Evolutionary conservation across 371 early-diverging fungal genomes (phyloP).

Genomic region (Lichtheimia hyalospora): DNA sequence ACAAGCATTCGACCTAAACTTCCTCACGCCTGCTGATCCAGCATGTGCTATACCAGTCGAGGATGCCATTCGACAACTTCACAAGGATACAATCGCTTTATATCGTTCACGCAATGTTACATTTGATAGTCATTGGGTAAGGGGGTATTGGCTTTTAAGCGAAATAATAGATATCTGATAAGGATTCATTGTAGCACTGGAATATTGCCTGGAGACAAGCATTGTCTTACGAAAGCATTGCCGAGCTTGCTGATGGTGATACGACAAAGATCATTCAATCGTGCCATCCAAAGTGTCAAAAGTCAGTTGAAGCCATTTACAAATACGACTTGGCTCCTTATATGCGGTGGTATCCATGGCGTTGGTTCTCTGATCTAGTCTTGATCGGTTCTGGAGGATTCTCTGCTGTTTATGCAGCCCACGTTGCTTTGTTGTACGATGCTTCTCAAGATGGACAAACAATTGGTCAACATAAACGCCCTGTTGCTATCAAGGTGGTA

Average conservation of each 20-base stretch:
- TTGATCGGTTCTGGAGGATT: slow-evolving; percentile 42
- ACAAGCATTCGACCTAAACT: slow-evolving; percentile 25
- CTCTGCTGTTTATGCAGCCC: slow-evolving; percentile 35
- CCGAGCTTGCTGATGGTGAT: slow-evolving; percentile 23
- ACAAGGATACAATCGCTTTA: slow-evolving; percentile 19
- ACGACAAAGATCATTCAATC: slow-evolving; percentile 18
- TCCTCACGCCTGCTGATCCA: slow-evolving; percentile 8
- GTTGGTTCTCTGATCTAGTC: slow-evolving; percentile 44
- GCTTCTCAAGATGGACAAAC: slow-evolving; percentile 23
- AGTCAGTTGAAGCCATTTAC: slow-evolving; percentile 25
- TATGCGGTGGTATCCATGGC: slow-evolving; percentile 46
- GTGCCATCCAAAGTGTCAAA: slow-evolving; percentile 32
- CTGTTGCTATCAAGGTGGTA: slow-evolving; percentile 39
- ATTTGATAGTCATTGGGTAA: slow-evolving; percentile 45
- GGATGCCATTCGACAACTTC: slow-evolving; percentile 24
- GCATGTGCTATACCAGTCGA: slow-evolving; percentile 9
- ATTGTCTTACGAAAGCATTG: slow-evolving; percentile 30
- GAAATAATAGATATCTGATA: neutral
- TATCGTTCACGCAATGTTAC: slow-evolving; percentile 20
- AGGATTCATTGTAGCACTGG: slow-evolving; percentile 11
- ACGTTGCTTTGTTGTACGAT: slow-evolving; percentile 28
- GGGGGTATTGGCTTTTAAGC: neutral
- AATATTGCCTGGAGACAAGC: slow-evolving; percentile 41
- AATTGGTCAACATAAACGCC: slow-evolving; percentile 20
- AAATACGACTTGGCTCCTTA: slow-evolving; percentile 30